A percentile compares a stretch with the other conserved stretches of the same genome.
These are phyloP conservation scores for Trichophyton verrucosum DNA, from an alignment of 2,329 filamentous ascomycete species.

Conservation along the genomic window DNA sequence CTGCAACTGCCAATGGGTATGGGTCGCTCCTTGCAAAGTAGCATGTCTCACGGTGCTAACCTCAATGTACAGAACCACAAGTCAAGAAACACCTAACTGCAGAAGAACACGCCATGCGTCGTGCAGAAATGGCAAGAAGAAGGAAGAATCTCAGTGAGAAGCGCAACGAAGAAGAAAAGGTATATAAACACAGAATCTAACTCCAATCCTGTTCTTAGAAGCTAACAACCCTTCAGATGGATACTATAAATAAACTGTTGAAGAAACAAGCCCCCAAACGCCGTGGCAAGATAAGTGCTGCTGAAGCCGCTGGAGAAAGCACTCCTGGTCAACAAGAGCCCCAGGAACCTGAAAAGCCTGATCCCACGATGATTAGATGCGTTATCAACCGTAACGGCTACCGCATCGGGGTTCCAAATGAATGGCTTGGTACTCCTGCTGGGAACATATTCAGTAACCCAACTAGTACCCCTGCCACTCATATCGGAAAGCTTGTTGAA, in stretches of 20 bases:
- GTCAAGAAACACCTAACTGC: conserved; percentile 61
- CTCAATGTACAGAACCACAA: conserved; percentile 44
- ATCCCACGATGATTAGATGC: conserved; percentile 37
- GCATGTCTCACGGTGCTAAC: neutral
- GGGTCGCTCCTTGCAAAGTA: conserved; percentile 9
- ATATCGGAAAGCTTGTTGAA: conserved; percentile 25
- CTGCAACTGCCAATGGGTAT: conserved; percentile 45
- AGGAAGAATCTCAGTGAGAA: conserved; percentile 64
- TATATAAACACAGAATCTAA: conserved; percentile 18
- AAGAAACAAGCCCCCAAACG: conserved; percentile 54
- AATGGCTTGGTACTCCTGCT: conserved; percentile 36
- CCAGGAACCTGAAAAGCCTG: conserved; percentile 27
- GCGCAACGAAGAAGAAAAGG: conserved; percentile 67
- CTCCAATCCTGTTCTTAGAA: neutral
- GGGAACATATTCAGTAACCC: conserved; percentile 28
- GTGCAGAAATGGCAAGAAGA: conserved; percentile 60
- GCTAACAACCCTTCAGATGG: conserved; percentile 37
- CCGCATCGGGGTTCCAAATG: conserved; percentile 33
- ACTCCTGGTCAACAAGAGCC: conserved; percentile 30
- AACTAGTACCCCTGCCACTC: conserved; percentile 9
- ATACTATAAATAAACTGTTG: conserved; percentile 55
- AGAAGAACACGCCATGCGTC: conserved; percentile 60
- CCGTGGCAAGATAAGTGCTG: conserved; percentile 37
- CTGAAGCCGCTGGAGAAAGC: conserved; percentile 29
- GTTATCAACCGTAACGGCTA: conserved; percentile 31